These are phyloP conservation scores for Penicillium psychrofluorescens DNA, from an alignment of 495 filamentous ascomycete species.

Conservation along the genomic window DNA sequence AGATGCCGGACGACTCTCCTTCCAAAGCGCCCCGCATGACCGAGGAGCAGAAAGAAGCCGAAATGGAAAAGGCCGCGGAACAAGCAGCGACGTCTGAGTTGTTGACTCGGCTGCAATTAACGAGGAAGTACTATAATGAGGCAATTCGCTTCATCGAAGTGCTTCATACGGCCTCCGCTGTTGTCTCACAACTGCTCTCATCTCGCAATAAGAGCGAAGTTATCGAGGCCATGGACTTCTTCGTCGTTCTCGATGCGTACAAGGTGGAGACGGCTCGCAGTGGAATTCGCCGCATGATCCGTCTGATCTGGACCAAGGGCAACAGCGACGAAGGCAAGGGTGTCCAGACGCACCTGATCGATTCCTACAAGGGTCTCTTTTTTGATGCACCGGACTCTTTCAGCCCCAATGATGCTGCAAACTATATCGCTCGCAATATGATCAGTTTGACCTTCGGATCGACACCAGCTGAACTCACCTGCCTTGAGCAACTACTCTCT, in stretches of 20 bases:
- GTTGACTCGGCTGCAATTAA: conserved; percentile 77
- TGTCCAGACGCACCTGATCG: conserved; percentile 92
- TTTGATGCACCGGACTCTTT: conserved; percentile 89
- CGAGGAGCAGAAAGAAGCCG: conserved; percentile 47
- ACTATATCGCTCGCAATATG: conserved; percentile 97
- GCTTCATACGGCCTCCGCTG: conserved; percentile 70
- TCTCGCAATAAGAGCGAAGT: conserved; percentile 97
- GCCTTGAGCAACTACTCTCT: conserved; percentile 84
- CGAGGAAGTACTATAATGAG: conserved; percentile 82
- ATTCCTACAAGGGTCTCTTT: conserved; percentile 92
- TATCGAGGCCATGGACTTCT: conserved; percentile 98
- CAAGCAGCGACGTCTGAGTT: conserved; percentile 68
- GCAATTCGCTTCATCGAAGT: conserved; percentile 92
- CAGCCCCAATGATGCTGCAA: conserved; percentile 82
- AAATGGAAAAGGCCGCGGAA: conserved; percentile 61
- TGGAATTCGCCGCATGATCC: conserved; percentile 89
- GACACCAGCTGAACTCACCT: conserved; percentile 89
- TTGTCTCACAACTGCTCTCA: conserved; percentile 78
- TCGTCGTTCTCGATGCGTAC: conserved; percentile 89
- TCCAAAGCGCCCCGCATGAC: conserved; percentile 55
- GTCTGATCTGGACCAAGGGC: conserved; percentile 97
- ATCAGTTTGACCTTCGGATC: conserved; percentile 95
- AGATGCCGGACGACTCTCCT: conserved; percentile 57
- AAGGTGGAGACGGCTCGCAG: conserved; percentile 83
- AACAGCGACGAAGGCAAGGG: conserved; percentile 99